These are phyloP conservation scores for Blastobotrys buckinghamii DNA, from an alignment of 1,139 yeast species.

Conservation along the genomic window DNA sequence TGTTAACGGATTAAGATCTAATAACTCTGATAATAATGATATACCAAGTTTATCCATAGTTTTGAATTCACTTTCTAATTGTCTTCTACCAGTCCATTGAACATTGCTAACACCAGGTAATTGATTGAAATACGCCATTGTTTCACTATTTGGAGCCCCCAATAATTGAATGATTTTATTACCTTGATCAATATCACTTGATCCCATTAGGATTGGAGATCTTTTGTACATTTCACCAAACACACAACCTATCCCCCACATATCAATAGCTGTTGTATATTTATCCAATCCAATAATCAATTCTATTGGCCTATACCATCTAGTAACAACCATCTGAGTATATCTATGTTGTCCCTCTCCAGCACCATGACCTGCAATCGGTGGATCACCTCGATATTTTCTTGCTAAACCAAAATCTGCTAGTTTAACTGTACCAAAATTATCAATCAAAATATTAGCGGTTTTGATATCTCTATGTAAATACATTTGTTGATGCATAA, in stretches of 20 bases:
- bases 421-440: slow-evolving; percentile 67
- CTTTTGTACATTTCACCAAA: slow-evolving; percentile 83
- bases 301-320: slow-evolving; percentile 98
- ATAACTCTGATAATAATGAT: slow-evolving; percentile 28
- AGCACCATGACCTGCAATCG: slow-evolving; percentile 59
- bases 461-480: slow-evolving; percentile 94
- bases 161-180: slow-evolving; percentile 69
- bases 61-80: slow-evolving; percentile 47
- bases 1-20: slow-evolving; percentile 54
- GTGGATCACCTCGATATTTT: slow-evolving; percentile 63
- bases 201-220: slow-evolving; percentile 80
- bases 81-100: slow-evolving; percentile 40
- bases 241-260: slow-evolving; percentile 98
- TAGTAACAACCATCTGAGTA: slow-evolving; percentile 87
- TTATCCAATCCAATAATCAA: slow-evolving; percentile 67
- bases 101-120: slow-evolving; percentile 37
- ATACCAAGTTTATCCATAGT: slow-evolving; percentile 31
- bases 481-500: slow-evolving; percentile 59
- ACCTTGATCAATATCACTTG: slow-evolving; percentile 87
- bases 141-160: slow-evolving; percentile 67
- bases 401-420: slow-evolving; percentile 96
- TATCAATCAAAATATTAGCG: slow-evolving; percentile 80
- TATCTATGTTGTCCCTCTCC: slow-evolving; percentile 50
- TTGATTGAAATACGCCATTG: slow-evolving; percentile 59
- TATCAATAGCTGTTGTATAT: slow-evolving; percentile 85